These are phyloP conservation scores for Ogataea siamensis DNA, from an alignment of 805 yeast species.

Conservation along the genomic window DNA sequence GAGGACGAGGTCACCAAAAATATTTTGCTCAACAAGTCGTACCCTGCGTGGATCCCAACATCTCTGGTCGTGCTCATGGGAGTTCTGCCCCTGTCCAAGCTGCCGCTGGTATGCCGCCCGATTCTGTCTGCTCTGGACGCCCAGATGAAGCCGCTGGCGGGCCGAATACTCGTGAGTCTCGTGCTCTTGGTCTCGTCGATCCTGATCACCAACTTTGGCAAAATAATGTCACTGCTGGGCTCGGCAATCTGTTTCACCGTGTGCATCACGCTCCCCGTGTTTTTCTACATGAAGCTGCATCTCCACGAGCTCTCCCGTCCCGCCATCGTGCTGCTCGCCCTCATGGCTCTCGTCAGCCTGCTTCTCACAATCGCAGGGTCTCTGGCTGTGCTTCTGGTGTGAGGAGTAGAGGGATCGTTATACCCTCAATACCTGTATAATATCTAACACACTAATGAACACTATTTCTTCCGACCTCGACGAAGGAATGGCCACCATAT, in stretches of 20 bases:
- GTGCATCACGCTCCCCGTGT: slow-evolving; percentile 74
- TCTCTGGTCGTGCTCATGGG: slow-evolving; percentile 68
- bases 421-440: too few species aligned
- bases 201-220: slow-evolving; percentile 74
- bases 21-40: slow-evolving; percentile 42
- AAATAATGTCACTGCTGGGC: slow-evolving; percentile 77
- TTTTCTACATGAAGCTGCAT: slow-evolving; percentile 65
- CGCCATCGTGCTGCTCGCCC: slow-evolving; percentile 40
- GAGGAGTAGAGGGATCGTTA: slow-evolving; percentile 13
- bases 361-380: slow-evolving; percentile 59
- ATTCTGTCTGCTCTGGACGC: slow-evolving; percentile 67
- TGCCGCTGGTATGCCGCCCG: slow-evolving; percentile 82
- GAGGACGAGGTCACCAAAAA: slow-evolving; percentile 53
- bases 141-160: slow-evolving; percentile 15
- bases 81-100: slow-evolving; percentile 78
- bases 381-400: slow-evolving; percentile 42
- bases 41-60: slow-evolving; percentile 47
- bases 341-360: slow-evolving; percentile 45
- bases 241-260: slow-evolving; percentile 75
- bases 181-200: slow-evolving; percentile 59
- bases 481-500: slow-evolving; percentile 29
- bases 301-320: slow-evolving; percentile 38
- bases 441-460: too few species aligned
- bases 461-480: slow-evolving; percentile 10
- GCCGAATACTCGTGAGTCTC: slow-evolving; percentile 50